A percentile compares a stretch with the other conserved stretches of the same genome.
Evolutionary conservation across 169 alveolate genomes (phyloP).

Genomic region (Plasmodium yoelii): DNA sequence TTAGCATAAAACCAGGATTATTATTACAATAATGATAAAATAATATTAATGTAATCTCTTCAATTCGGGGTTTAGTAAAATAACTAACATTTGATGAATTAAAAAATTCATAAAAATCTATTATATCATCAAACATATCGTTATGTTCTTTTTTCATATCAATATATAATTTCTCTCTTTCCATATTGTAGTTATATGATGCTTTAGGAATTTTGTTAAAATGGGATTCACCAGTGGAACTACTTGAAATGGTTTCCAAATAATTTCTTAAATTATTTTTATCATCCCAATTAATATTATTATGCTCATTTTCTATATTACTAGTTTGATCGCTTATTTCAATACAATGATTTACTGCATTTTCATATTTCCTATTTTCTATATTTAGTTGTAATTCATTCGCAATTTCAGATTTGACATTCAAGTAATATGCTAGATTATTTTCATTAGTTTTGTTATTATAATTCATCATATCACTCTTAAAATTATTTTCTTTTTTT

Average conservation of each 20-base stretch:
- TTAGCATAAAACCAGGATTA: conserved; percentile 1
- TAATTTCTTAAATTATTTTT: conserved; percentile 12
- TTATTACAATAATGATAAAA: conserved; percentile 45
- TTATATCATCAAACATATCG: conserved; percentile 16
- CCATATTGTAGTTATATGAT: conserved; percentile 1
- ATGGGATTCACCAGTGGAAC: background rate
- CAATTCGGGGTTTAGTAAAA: background rate
- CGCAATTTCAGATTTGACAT: no score
- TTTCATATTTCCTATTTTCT: background rate
- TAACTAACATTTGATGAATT: conserved; percentile 1
- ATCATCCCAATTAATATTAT: background rate
- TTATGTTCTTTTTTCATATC: conserved; percentile 19
- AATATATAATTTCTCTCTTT: conserved; percentile 17
- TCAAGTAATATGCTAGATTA: background rate
- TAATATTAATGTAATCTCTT: conserved; percentile 33
- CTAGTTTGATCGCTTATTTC: background rate
- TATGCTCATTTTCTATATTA: background rate
- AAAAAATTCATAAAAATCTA: conserved; percentile 25
- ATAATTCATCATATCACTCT: no score
- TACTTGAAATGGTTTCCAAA: conserved; percentile 12
- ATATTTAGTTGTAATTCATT: no score
- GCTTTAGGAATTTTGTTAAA: background rate
- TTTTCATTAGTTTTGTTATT: no score
- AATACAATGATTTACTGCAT: background rate
- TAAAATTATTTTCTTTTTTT: no score